These are phyloP conservation scores for Phytophthora foliorum DNA, from an alignment of 352 stramenopile genomes.

Conservation along the genomic window DNA sequence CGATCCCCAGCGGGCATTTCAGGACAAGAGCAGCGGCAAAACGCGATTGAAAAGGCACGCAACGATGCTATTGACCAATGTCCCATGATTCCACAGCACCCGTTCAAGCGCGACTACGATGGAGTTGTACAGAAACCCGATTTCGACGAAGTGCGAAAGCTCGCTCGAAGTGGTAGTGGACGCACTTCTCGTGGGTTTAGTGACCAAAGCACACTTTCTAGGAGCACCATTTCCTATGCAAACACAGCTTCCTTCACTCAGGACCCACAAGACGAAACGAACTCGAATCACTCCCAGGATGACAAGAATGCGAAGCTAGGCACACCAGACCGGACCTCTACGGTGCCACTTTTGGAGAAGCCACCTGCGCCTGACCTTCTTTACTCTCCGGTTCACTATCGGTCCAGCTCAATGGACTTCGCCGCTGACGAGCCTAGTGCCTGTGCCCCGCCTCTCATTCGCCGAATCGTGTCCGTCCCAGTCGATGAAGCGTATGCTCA, in stretches of 20 bases:
- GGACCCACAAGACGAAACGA: slow-evolving; percentile 38
- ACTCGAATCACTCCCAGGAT: slow-evolving; percentile 25
- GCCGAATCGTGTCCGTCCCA: slow-evolving; percentile 53
- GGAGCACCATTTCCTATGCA: slow-evolving; percentile 47
- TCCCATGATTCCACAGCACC: slow-evolving; percentile 61
- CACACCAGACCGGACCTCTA: slow-evolving; percentile 18
- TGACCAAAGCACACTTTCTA: slow-evolving; percentile 45
- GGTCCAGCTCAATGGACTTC: slow-evolving; percentile 47
- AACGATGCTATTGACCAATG: slow-evolving; percentile 49
- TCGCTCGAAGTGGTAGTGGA: slow-evolving; percentile 36
- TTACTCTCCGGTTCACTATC: slow-evolving; percentile 46
- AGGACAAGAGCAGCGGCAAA: slow-evolving; percentile 41
- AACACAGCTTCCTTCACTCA: slow-evolving; percentile 45
- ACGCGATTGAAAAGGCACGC: slow-evolving; percentile 33
- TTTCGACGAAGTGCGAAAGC: slow-evolving; percentile 32
- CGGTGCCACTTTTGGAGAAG: slow-evolving; percentile 22
- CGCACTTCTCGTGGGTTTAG: slow-evolving; percentile 43
- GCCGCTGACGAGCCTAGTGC: slow-evolving; percentile 25
- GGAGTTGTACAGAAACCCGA: slow-evolving; percentile 30
- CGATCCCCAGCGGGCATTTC: slow-evolving; percentile 55
- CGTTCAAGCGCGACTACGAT: slow-evolving; percentile 45
- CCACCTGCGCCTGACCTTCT: slow-evolving; percentile 36
- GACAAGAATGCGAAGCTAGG: slow-evolving; percentile 28
- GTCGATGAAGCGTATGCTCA: slow-evolving; percentile 24
- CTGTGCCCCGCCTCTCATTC: slow-evolving; percentile 36